Evolutionary conservation across 495 filamentous ascomycete genomes (phyloP), one percentile per base, ranked within the genome.

Genomic region (Symbiotaphrina buchneri): DNA sequence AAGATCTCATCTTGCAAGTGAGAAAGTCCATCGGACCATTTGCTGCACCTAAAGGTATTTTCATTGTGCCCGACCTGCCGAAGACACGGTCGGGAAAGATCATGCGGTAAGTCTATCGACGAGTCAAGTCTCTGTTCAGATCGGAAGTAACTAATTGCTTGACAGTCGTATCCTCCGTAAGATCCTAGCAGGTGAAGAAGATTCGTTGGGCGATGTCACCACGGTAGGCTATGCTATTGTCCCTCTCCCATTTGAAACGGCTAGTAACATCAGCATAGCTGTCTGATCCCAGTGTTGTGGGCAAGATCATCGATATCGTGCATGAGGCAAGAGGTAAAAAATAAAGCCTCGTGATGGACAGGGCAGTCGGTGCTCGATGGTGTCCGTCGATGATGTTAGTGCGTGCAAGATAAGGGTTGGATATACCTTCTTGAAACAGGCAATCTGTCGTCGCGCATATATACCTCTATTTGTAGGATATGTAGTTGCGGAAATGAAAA

Each of bases 81-180:
- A 95, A 99, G 68, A 95, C 87, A 25, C 61, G 87, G 37, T 83
- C 74, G 41, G 87, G 87, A 34, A 99, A 99, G 73, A 99, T 95
- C 44, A 95, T 99, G 87, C 66, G 87, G n/a, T n/a, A n/a, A n/a
- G n/a, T n/a, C n/a, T n/a, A n/a, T n/a, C n/a, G n/a, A n/a, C n/a
- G n/a, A n/a, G n/a, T n/a, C n/a, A n/a, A n/a, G n/a, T n/a, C n/a
- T n/a, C n/a, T n/a, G n/a, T n/a, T n/a, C n/a, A n/a, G n/a, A n/a
- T n/a, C n/a, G n/a, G n/a, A n/a, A n/a, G n/a, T n/a, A n/a, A n/a
- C n/a, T n/a, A n/a, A n/a, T n/a, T n/a, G n/a, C n/a, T n/a, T n/a
- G n/a, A n/a, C n/a, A n/a, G n/a, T 33, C 71, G 87, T 33, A 94
- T 99, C 52, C 50, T 99, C 54, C 71, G 87, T 35, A 95, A 99